These are phyloP conservation scores for Physcia stellaris DNA, from an alignment of 495 filamentous ascomycete species.

Conservation along the genomic window DNA sequence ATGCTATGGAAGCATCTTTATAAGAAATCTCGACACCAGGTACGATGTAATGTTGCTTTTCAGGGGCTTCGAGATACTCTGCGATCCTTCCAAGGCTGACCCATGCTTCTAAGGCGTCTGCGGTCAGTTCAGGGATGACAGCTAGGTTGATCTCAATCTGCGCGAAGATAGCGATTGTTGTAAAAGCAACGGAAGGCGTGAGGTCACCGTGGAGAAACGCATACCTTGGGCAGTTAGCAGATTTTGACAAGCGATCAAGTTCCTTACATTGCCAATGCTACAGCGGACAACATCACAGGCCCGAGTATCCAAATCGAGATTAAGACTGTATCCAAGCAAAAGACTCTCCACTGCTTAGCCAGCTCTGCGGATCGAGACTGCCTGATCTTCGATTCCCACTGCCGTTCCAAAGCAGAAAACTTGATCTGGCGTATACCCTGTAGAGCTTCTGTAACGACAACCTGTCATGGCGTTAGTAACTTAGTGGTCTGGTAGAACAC, in stretches of 20 bases:
- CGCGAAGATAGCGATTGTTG: constrained; percentile 60
- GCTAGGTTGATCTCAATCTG: constrained; percentile 56
- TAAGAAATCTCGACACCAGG: constrained; percentile 48
- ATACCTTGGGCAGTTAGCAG: too few relatives aligned
- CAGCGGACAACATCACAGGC: constrained; percentile 59
- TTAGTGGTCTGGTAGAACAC: too few relatives aligned
- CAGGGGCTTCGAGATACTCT: constrained; percentile 51
- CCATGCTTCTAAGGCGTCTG: constrained; percentile 50
- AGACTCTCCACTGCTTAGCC: constrained; percentile 47
- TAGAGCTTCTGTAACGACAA: constrained; percentile 64
- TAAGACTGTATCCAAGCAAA: constrained; percentile 38
- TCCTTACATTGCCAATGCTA: constrained; percentile 55
- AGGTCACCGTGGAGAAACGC: constrained; percentile 46
- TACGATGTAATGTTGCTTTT: constrained; percentile 44
- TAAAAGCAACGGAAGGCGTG: constrained; percentile 66
- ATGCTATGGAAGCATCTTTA: constrained; percentile 56
- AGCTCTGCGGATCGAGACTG: constrained; percentile 54
- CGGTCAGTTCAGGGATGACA: constrained; percentile 59
- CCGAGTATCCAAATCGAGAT: constrained; percentile 60
- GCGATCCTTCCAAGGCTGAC: constrained; percentile 64
- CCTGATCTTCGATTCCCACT: constrained; percentile 68
- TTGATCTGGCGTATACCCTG: constrained; percentile 83
- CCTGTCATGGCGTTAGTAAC: too few relatives aligned
- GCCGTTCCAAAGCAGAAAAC: constrained; percentile 66
- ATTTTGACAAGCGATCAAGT: too few relatives aligned